These are phyloP conservation scores for Aspergillus clavatus DNA, from an alignment of 2,329 filamentous ascomycete genomes.

Conservation along the genomic window DNA sequence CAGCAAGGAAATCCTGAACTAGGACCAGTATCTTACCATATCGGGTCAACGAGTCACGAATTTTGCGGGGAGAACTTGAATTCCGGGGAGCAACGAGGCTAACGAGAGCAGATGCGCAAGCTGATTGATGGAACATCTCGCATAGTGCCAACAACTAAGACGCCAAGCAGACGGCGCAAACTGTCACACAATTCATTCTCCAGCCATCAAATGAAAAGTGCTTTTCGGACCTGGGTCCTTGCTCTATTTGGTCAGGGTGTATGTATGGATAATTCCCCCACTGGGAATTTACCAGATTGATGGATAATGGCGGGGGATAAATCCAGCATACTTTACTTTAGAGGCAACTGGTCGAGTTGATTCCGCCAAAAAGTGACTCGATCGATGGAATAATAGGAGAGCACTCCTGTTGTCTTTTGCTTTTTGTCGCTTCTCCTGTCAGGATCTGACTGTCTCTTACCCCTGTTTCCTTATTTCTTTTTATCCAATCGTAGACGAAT, in stretches of 20 bases:
- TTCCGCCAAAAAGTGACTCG: slow-evolving; percentile 9
- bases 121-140: slow-evolving; percentile 24
- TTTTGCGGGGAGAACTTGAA: slow-evolving; percentile 14
- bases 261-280: slow-evolving; percentile 21
- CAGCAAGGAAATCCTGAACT: background rate
- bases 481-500: background rate
- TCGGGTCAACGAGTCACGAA: background rate
- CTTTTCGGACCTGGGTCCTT: too few relatives aligned
- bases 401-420: background rate
- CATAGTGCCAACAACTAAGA: slow-evolving; percentile 11
- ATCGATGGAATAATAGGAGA: slow-evolving; percentile 3
- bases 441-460: slow-evolving; percentile 3
- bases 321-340: slow-evolving; percentile 16
- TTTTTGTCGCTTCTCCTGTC: background rate
- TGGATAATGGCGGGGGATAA: slow-evolving; percentile 7
- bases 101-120: slow-evolving; percentile 3
- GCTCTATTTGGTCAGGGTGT: too few relatives aligned
- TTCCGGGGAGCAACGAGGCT: background rate
- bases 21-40: background rate
- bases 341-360: slow-evolving; percentile 9
- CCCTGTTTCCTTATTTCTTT: background rate
- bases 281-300: slow-evolving; percentile 32
- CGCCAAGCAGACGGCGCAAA: slow-evolving; percentile 13
- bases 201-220: too few relatives aligned
- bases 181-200: too few relatives aligned